Base-by-base conservation (phyloP, 2,329 filamentous ascomycete species). In the Diplodia mutila region DNA sequence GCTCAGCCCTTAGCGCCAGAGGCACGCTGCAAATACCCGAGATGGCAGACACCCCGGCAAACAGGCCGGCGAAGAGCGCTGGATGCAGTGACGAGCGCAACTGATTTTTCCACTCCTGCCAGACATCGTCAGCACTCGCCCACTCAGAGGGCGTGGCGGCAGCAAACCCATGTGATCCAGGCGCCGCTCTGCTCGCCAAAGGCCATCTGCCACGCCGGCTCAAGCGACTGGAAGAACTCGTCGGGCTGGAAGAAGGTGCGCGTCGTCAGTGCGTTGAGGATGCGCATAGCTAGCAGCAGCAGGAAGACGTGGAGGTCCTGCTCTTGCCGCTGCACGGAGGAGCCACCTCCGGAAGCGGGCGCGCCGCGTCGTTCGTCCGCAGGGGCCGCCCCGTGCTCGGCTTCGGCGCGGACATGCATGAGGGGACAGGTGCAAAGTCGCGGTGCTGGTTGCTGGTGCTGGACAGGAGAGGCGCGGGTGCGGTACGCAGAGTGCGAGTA, bases 171-270 rank as follows among this genome's bases (percentile, higher is more conserved):
- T 70, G 95, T 99, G 74, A 97, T 85, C 92, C 94, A 99, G 32
- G 94, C 92, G 70, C 91, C 91, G 78, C 90, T 91, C 16, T 85
- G 77, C 2, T 83, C 75, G 25, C 94, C 94, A 84, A 97, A 97
- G 3, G 91, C 91, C 66, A 95, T 85, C 73, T 89, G 84, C 94
- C 94, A 98, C 72, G 95, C 95, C 65, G 95, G 94, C 81, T 99
- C 95, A 53, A 98, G 86, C 1, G 93, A 91, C 77, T 99, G 95
- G 75, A 95, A 99, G 83, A 92, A 98, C 80, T 99, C 95, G 82
- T 99, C 95, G 32, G 95, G 95, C 79, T 99, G 95, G 81, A 99
- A 99, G 79, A 97, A 99, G 23, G 95, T 98, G 71, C 87, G 84
- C 67, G 96, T 84, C 70, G 85, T 88, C 73, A 95, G 84, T 37